Evolutionary conservation across 2,329 filamentous ascomycete genomes (phyloP), one percentile per base, ranked within the genome.

Genomic region (Penicillium aurantiogriseum): DNA sequence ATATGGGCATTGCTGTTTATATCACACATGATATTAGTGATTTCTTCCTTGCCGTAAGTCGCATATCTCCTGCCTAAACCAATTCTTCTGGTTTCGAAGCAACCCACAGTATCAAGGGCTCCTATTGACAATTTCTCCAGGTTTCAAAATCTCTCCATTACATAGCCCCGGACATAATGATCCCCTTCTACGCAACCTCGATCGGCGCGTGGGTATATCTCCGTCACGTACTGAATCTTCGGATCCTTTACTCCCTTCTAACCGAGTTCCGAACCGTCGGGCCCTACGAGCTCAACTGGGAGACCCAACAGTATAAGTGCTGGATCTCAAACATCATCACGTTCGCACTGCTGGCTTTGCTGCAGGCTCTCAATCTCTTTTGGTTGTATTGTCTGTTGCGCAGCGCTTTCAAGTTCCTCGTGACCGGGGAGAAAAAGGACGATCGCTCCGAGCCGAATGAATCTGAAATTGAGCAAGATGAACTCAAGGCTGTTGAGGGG

Each of bases 101-200:
- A 25, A 33, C 21, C 38, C 15, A n/a, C 21, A 23, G 27, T 25
- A 27, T 36, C 19, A 27, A 4, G 9, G 10, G n/a, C 40, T 19
- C 19, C 44, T 13, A 52, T 55, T 44, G 13, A 40, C 23, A 23
- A 15, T 17, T 45, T 33, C 13, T 31, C 0, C 21, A 92, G 88
- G 90, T 90, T 2, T 95, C 91, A 62, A 96, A 96, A 79, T 84
- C 87, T 15, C 85, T 96, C 65, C 95, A 96, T 78, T 96, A 96
- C 78, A 78, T 96, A 66, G 88, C 94, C 69, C 86, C 87, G 56
- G 79, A 83, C 51, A 77, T 93, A 35, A 88, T 90, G 27, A 86
- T 82, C 0, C 91, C 90, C 19, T 96, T 91, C 78, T 96, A 93
- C 76, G 84, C 84, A 71, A 61, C 88, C 66, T 96, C 95, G 78